Evolutionary conservation across 192 early-diverging fungal species (phyloP).

Genomic region (Phycomyces nitens): DNA sequence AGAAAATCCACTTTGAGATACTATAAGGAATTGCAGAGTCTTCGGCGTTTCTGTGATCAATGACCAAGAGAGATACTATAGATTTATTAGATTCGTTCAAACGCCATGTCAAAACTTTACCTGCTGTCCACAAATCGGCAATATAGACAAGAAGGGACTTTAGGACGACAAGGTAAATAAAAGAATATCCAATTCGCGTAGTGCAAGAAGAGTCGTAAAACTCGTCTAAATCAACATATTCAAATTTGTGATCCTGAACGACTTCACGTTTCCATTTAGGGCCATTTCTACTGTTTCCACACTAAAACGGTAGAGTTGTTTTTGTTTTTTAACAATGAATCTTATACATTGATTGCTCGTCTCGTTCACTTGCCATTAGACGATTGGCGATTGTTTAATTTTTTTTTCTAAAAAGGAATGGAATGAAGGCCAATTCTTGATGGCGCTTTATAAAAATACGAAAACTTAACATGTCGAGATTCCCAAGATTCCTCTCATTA

Average conservation of each 20-base stretch:
- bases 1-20: constrained; percentile 49
- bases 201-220: constrained; percentile 52
- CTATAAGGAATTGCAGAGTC: constrained; percentile 24
- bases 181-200: constrained; percentile 47
- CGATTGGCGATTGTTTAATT: too few species aligned
- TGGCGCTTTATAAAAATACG: too few species aligned
- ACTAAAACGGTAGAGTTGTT: not conserved
- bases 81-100: not conserved
- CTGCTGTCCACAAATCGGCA: constrained; percentile 75
- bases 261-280: constrained; percentile 78
- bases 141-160: constrained; percentile 76
- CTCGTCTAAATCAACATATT: constrained; percentile 82
- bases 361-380: too few species aligned
- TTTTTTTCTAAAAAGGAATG: too few species aligned
- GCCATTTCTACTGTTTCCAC: constrained; percentile 19
- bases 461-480: too few species aligned
- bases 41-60: constrained; percentile 14
- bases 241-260: constrained; percentile 85
- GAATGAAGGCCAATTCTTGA: too few species aligned
- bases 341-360: too few species aligned
- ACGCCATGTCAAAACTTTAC: constrained; percentile 24
- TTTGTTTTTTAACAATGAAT: too few species aligned
- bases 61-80: constrained; percentile 28
- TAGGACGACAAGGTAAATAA: constrained; percentile 65
- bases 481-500: too few species aligned